Conservation (phyloP, 108 stramenopile species). For the Nitzschia palea region DNA sequence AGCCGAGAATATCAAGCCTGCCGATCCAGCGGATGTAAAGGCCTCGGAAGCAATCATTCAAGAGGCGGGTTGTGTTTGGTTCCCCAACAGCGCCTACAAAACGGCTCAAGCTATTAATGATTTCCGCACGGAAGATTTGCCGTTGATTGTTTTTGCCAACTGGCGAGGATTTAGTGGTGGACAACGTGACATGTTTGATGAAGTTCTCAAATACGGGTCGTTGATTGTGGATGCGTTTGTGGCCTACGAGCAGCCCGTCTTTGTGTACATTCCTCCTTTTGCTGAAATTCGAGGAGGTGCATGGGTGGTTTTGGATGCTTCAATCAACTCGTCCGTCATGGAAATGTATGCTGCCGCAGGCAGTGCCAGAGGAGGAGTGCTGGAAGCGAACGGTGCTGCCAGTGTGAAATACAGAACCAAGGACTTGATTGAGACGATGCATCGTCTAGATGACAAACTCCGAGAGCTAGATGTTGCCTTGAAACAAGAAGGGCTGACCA, state of each 20-base stretch:
- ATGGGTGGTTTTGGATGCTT: constrained; percentile 99
- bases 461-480: constrained; percentile 71
- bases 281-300: constrained; percentile 99
- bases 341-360: constrained; percentile 95
- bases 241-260: constrained; percentile 96
- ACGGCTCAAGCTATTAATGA: constrained; percentile 99
- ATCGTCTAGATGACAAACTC: constrained; percentile 91
- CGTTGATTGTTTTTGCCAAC: constrained; percentile 98
- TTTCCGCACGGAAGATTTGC: constrained; percentile 96
- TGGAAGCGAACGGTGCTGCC: constrained; percentile 98
- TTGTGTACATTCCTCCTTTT: constrained; percentile 98
- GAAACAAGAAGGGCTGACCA: constrained; percentile 39
- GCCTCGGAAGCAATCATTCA: constrained; percentile 90
- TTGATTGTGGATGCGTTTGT: constrained; percentile 99
- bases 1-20: constrained; percentile 92
- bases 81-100: constrained; percentile 99
- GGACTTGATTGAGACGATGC: constrained; percentile 92
- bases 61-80: constrained; percentile 99
- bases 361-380: constrained; percentile 92
- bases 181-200: constrained; percentile 99
- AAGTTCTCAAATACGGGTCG: constrained; percentile 98
- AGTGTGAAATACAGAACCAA: constrained; percentile 95
- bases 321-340: constrained; percentile 97
- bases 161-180: constrained; percentile 99
- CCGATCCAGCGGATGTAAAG: constrained; percentile 96